Conservation (phyloP, 2,329 filamentous ascomycete species). For the Hortaea sp. region DNA sequence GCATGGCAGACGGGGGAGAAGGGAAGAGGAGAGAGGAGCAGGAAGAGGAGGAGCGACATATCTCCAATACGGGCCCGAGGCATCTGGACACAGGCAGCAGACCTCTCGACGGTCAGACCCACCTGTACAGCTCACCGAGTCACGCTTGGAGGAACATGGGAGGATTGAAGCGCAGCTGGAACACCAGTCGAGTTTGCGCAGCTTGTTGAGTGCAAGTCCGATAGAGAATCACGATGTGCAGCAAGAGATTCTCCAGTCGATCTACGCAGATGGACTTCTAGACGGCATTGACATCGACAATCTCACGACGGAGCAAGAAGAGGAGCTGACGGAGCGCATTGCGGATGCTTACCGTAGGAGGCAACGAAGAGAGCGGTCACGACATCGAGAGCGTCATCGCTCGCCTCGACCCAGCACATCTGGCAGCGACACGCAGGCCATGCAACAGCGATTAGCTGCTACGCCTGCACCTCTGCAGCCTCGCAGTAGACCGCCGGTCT, state of each 20-base stretch:
- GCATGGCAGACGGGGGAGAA: conserved; percentile 2
- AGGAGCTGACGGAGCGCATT: conserved; percentile 82
- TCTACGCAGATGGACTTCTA: conserved; percentile 74
- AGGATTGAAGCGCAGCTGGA: conserved; percentile 45
- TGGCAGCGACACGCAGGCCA: conserved; percentile 1
- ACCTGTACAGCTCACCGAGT: conserved; percentile 8
- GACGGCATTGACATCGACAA: conserved; percentile 85
- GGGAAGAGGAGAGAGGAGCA: background rate
- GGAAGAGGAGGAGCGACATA: background rate
- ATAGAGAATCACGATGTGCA: conserved; percentile 70
- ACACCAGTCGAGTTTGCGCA: conserved; percentile 81
- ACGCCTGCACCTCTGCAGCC: conserved; percentile 19
- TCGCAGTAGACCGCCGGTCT: conserved; percentile 32
- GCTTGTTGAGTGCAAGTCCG: conserved; percentile 65
- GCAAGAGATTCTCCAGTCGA: conserved; percentile 79
- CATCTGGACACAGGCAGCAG: conserved; percentile 3
- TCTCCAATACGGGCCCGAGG: conserved; percentile 1
- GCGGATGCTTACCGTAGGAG: conserved; percentile 76
- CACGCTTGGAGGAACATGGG: conserved; percentile 10
- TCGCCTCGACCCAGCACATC: conserved; percentile 2
- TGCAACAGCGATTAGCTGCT: conserved; percentile 23
- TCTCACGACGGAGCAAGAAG: conserved; percentile 72
- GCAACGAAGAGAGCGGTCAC: conserved; percentile 46
- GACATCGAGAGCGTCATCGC: conserved; percentile 15
- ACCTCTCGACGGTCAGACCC: conserved; percentile 6